phyloP scores from a whole-genome alignment of 495 filamentous ascomycete species.

The Lasiosphaeria hispida region DNA sequence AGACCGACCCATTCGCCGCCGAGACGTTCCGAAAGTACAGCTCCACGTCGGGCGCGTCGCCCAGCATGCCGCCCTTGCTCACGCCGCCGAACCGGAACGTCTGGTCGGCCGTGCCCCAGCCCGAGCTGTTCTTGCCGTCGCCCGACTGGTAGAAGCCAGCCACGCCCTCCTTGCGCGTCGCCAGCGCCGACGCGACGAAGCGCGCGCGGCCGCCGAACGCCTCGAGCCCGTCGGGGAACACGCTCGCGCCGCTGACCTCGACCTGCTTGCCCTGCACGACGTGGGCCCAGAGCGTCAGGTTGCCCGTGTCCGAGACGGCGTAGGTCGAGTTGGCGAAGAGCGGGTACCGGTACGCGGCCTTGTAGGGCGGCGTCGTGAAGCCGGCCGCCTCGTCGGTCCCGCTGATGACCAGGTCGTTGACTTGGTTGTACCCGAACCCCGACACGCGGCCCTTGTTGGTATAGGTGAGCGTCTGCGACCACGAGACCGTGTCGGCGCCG shows the following conservation, averaged over 20 bases:
- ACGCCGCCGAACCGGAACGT: constrained; percentile 49
- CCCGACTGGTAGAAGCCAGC: constrained; percentile 51
- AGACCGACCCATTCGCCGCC: constrained; percentile 28
- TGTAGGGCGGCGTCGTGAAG: constrained; percentile 33
- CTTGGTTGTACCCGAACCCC: constrained; percentile 58
- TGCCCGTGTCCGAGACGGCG: constrained; percentile 41
- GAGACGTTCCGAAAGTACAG: constrained; percentile 36
- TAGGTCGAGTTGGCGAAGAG: constrained; percentile 59
- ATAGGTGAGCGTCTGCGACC: constrained; percentile 62
- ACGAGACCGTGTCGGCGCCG: constrained; percentile 43
- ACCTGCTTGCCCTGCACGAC: constrained; percentile 60
- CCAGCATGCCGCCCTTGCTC: constrained; percentile 13
- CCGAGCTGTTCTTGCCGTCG: constrained; percentile 44
- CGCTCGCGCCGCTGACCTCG: constrained; percentile 50
- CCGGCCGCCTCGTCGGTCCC: constrained; percentile 54
- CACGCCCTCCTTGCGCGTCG: constrained; percentile 55
- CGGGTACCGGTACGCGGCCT: constrained; percentile 60
- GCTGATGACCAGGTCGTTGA: constrained; percentile 58
- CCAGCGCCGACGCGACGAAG: constrained; percentile 43
- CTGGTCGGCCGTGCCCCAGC: constrained; percentile 55
- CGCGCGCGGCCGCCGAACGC: constrained; percentile 34
- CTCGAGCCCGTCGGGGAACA: constrained; percentile 60
- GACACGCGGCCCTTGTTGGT: constrained; percentile 60
- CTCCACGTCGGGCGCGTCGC: constrained; percentile 16
- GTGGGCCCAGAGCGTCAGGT: constrained; percentile 57